Percentiles rank a stretch among this genome's conserved stretches.
Evolutionary conservation across 2,329 filamentous ascomycete species (phyloP).

Genomic region (Lasiodiplodia sp.): DNA sequence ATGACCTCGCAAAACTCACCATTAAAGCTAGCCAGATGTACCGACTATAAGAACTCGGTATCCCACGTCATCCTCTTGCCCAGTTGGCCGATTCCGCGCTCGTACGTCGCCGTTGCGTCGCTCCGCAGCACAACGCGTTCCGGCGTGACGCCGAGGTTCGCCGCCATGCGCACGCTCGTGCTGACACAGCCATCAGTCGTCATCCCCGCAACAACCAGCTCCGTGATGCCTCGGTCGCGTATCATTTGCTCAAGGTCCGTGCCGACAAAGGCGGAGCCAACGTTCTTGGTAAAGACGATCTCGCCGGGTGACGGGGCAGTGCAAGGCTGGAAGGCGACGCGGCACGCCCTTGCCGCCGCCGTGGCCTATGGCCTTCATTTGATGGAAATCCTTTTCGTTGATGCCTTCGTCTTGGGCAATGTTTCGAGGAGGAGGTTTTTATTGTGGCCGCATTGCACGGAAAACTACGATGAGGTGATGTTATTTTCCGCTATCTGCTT

Average conservation of each 20-base stretch:
- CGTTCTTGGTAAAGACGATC: constrained; percentile 1
- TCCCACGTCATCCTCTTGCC: not conserved
- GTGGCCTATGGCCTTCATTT: not conserved
- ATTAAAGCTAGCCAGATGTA: constrained; percentile 5
- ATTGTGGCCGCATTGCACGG: too few species aligned
- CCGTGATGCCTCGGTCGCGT: constrained; percentile 1
- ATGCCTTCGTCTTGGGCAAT: too few species aligned
- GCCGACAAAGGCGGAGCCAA: constrained; percentile 10
- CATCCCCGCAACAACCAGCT: not conserved
- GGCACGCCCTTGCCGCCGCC: not conserved
- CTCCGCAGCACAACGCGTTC: not conserved
- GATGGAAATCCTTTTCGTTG: too few species aligned
- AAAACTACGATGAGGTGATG: too few species aligned
- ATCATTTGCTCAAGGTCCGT: constrained; percentile 1
- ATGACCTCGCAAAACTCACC: constrained; percentile 16
- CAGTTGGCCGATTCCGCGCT: not conserved
- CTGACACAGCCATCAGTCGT: constrained; percentile 18
- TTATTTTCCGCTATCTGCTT: too few species aligned
- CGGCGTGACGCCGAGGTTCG: constrained; percentile 1
- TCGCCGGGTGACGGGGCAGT: not conserved
- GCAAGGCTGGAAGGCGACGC: constrained; percentile 21
- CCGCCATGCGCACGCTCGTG: constrained; percentile 5
- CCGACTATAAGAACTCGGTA: not conserved
- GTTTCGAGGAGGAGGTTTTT: too few species aligned
- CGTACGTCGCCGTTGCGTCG: constrained; percentile 8